phyloP scores from a whole-genome alignment of 257 asterid genomes.

The Gynochthodes officinalis region DNA sequence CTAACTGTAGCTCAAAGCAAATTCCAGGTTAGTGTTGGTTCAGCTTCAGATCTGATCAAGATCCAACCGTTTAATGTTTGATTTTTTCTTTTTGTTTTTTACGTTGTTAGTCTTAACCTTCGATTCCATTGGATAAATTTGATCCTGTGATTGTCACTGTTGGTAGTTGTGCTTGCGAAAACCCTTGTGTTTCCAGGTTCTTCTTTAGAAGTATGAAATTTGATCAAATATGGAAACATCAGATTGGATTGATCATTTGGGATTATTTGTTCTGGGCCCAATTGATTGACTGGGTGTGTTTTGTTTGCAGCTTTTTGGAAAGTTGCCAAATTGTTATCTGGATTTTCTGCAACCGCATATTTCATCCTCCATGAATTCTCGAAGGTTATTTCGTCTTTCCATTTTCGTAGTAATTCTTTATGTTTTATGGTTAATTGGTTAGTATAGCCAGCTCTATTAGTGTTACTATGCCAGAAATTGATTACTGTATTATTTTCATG shows the following conservation, averaged over 20 bases:
- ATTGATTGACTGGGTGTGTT: neutral
- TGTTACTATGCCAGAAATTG: neutral
- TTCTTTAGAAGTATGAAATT: neutral
- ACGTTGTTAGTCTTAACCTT: neutral
- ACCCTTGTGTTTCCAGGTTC: neutral
- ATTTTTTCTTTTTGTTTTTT: neutral
- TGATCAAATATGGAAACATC: neutral
- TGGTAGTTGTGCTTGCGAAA: conserved; percentile 1
- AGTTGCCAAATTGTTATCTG: neutral
- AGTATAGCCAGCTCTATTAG: neutral
- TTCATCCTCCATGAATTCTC: conserved; percentile 50
- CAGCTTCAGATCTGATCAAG: neutral
- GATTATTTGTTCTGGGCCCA: neutral
- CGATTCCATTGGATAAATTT: too few species aligned
- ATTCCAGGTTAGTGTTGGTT: conserved; percentile 1
- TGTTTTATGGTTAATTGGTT: neutral
- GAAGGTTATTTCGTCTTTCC: conserved; percentile 33
- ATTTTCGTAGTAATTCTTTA: neutral
- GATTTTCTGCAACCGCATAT: conserved; percentile 19
- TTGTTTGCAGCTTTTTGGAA: neutral
- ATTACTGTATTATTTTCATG: neutral
- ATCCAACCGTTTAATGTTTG: neutral
- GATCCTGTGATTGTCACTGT: too few species aligned
- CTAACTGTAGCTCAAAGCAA: conserved; percentile 1
- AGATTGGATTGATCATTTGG: neutral